Conservation (phyloP, 331 rosid species). For the Dryas integrifolia region DNA sequence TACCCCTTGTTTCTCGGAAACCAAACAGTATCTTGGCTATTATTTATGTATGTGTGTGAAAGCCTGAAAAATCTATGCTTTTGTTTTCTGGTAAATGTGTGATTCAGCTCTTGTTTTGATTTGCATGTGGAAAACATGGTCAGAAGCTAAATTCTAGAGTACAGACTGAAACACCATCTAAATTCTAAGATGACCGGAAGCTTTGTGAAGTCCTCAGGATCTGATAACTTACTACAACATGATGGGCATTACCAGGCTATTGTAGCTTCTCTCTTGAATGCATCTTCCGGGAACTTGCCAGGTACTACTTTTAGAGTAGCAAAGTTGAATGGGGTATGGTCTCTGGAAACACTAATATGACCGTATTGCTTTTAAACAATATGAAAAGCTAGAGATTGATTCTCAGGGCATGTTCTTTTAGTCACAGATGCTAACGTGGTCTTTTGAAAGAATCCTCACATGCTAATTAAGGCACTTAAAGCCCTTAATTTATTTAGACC, state of each 20-base stretch:
- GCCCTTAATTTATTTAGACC: not conserved
- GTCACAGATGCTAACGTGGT: not conserved
- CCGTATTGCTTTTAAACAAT: not conserved
- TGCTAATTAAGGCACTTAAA: not conserved
- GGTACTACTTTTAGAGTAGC: not conserved
- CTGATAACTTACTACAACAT: constrained; percentile 13
- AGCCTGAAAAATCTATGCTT: not conserved
- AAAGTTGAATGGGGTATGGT: constrained; percentile 10
- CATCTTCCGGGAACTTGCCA: not conserved
- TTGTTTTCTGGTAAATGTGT: not conserved
- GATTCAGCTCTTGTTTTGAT: not conserved
- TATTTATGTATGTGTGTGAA: not conserved
- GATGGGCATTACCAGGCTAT: constrained; percentile 27
- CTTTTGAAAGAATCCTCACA: not conserved
- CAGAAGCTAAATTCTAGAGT: too few species aligned
- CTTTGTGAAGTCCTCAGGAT: constrained; percentile 20
- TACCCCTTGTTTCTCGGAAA: not conserved
- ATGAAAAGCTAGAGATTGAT: not conserved
- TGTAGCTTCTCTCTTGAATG: constrained; percentile 17
- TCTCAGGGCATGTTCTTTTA: constrained; percentile 13
- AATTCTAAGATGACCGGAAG: constrained; percentile 11
- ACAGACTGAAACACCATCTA: constrained; percentile 3
- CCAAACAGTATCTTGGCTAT: not conserved
- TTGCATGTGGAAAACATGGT: not conserved
- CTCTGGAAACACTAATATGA: not conserved